Percentiles rank a stretch among this genome's conserved stretches.
Conservation (phyloP, 2,329 filamentous ascomycete genomes). For the Purpureocillium lavendulum region DNA sequence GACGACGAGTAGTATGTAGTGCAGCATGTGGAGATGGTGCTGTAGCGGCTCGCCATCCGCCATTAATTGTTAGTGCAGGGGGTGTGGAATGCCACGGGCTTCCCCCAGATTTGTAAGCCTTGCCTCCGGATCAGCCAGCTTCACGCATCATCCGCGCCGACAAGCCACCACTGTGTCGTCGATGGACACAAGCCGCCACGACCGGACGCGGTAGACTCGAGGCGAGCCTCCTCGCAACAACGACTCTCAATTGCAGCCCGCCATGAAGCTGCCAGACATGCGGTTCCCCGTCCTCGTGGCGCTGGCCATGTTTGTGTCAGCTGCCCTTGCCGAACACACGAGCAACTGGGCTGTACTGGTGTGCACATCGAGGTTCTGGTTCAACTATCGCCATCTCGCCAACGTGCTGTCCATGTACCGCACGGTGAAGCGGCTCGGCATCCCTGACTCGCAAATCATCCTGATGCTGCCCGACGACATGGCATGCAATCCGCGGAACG, state of each 20-base stretch:
- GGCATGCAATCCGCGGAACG: constrained; percentile 98
- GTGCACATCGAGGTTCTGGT: constrained; percentile 97
- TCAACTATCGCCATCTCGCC: constrained; percentile 97
- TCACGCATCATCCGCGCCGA: no score
- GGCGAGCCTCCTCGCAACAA: neutral
- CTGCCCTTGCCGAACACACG: constrained; percentile 66
- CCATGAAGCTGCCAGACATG: constrained; percentile 43
- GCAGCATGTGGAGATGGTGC: no score
- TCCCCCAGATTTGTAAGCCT: no score
- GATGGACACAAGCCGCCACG: neutral
- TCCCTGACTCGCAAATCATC: constrained; percentile 97
- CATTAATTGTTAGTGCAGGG: no score
- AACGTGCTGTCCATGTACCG: constrained; percentile 97
- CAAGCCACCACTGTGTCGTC: neutral
- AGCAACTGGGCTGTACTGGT: constrained; percentile 99
- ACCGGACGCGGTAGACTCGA: no score
- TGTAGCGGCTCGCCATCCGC: no score
- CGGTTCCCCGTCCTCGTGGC: constrained; percentile 40
- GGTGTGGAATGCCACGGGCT: no score
- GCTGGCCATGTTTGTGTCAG: constrained; percentile 35
- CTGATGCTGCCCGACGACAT: constrained; percentile 99
- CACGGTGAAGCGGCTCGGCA: constrained; percentile 94
- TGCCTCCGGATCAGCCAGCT: no score
- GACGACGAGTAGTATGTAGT: no score
- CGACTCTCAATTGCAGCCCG: constrained; percentile 3